A percentile compares a stretch with the other conserved stretches of the same genome.
phyloP scores from a whole-genome alignment of 1,284 basidiomycete species.

The Grifola frondosa region DNA sequence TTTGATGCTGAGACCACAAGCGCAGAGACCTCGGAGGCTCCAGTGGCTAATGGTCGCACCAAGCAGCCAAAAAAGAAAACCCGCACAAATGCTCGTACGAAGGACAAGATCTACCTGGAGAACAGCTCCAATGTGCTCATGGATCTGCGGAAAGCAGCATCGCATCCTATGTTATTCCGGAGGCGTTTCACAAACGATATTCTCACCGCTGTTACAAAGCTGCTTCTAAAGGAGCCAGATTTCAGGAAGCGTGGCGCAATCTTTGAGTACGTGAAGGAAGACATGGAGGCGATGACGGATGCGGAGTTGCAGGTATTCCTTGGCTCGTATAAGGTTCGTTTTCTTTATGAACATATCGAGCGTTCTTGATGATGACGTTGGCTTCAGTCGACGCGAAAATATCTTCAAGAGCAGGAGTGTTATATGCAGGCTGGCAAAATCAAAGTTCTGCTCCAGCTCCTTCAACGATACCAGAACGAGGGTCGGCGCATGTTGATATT shows the following conservation, averaged over 20 bases:
- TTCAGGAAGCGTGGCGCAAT: slow-evolving; percentile 79
- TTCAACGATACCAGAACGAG: slow-evolving; percentile 69
- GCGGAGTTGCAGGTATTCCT: slow-evolving; percentile 87
- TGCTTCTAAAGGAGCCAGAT: slow-evolving; percentile 88
- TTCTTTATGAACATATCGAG: not conserved
- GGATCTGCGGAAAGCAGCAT: slow-evolving; percentile 94
- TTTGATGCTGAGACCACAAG: slow-evolving; percentile 49
- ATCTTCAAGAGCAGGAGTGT: slow-evolving; percentile 70
- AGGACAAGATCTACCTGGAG: slow-evolving; percentile 72
- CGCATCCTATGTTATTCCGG: slow-evolving; percentile 95
- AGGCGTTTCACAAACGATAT: slow-evolving; percentile 78
- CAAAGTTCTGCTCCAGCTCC: slow-evolving; percentile 67
- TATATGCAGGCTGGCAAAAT: slow-evolving; percentile 94
- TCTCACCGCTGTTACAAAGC: slow-evolving; percentile 75
- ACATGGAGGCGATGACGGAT: slow-evolving; percentile 95
- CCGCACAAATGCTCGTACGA: slow-evolving; percentile 44
- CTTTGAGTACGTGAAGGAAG: slow-evolving; percentile 84
- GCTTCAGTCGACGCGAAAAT: slow-evolving; percentile 74
- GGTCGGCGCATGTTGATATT: slow-evolving; percentile 90
- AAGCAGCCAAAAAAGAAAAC: slow-evolving; percentile 48
- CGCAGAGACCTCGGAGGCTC: slow-evolving; percentile 36
- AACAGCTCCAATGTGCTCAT: slow-evolving; percentile 90
- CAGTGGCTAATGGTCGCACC: slow-evolving; percentile 31
- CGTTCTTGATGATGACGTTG: slow-evolving; percentile 8
- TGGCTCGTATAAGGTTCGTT: slow-evolving; percentile 73